Evolutionary conservation across 208 protist genomes (phyloP).

Genomic region (Acanthamoeba quina): DNA sequence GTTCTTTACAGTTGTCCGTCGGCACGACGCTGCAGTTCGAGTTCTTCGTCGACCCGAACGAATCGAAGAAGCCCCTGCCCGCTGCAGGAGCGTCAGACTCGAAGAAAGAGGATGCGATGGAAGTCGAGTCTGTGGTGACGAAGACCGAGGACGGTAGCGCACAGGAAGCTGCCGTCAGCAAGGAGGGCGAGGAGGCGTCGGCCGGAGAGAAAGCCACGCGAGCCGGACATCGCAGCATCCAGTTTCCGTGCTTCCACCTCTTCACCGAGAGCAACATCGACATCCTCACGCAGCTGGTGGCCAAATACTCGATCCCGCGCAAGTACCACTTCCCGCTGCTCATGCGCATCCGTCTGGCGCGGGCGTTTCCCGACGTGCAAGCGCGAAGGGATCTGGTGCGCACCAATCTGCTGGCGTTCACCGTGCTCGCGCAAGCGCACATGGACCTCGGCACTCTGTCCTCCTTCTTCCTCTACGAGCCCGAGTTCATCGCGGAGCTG

Average conservation of each 20-base stretch:
- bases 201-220: neutral
- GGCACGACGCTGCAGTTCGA: conserved; percentile 70
- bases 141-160: neutral
- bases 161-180: neutral
- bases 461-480: conserved; percentile 71
- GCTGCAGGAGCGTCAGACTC: neutral
- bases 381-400: conserved; percentile 15
- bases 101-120: conserved; percentile 9
- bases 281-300: conserved; percentile 57
- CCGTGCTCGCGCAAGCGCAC: conserved; percentile 65
- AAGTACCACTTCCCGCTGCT: conserved; percentile 70
- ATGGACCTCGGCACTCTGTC: conserved; percentile 51
- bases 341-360: conserved; percentile 47
- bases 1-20: conserved; percentile 17
- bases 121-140: conserved; percentile 31
- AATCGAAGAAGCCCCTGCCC: neutral
- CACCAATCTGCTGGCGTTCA: conserved; percentile 66
- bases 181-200: neutral
- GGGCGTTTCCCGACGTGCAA: conserved; percentile 52
- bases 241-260: conserved; percentile 31
- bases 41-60: conserved; percentile 56
- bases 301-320: conserved; percentile 54
- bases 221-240: conserved; percentile 33
- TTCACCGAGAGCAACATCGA: conserved; percentile 65
- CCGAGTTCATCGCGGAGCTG: conserved; percentile 73